Evolutionary conservation across 2,329 filamentous ascomycete species (phyloP).

Genomic region (Colletotrichum euphorbiae): DNA sequence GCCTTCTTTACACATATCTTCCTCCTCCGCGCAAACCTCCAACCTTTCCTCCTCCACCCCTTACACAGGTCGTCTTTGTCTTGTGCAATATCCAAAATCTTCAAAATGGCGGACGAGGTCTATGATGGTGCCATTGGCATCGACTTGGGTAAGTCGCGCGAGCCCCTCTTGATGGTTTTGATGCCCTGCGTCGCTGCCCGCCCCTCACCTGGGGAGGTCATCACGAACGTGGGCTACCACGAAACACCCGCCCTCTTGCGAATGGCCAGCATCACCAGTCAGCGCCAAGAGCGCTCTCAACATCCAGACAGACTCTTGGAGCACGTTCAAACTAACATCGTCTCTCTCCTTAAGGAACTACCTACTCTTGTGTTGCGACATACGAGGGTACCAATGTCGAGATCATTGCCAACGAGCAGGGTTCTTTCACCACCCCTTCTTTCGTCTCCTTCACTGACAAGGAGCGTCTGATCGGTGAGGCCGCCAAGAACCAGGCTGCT

Average conservation of each 20-base stretch:
- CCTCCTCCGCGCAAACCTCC: constrained; percentile 39
- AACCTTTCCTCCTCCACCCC: constrained; percentile 41
- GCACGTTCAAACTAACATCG: constrained; percentile 40
- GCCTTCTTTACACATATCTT: constrained; percentile 38
- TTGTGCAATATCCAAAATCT: constrained; percentile 38
- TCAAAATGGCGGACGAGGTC: constrained; percentile 93
- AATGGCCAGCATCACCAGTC: background rate
- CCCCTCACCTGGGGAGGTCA: constrained; percentile 24
- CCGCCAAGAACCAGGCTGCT: constrained; percentile 99
- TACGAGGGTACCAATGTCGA: constrained; percentile 99
- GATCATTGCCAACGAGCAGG: constrained; percentile 99
- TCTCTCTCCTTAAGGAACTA: constrained; percentile 76
- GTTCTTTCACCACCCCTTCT: constrained; percentile 97
- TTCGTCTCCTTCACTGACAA: constrained; percentile 99
- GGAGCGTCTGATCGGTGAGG: constrained; percentile 99
- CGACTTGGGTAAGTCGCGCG: constrained; percentile 84
- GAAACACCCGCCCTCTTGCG: background rate
- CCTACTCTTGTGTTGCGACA: constrained; percentile 99
- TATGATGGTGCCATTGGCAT: constrained; percentile 99
- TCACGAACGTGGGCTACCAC: constrained; percentile 32
- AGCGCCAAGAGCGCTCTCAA: background rate
- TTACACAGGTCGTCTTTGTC: constrained; percentile 41
- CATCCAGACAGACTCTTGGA: background rate
- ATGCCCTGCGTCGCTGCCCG: constrained; percentile 30
- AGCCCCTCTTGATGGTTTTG: constrained; percentile 10